Evolutionary conservation across 2,329 filamentous ascomycete genomes (phyloP).

Genomic region (Pseudogymnoascus sp.): DNA sequence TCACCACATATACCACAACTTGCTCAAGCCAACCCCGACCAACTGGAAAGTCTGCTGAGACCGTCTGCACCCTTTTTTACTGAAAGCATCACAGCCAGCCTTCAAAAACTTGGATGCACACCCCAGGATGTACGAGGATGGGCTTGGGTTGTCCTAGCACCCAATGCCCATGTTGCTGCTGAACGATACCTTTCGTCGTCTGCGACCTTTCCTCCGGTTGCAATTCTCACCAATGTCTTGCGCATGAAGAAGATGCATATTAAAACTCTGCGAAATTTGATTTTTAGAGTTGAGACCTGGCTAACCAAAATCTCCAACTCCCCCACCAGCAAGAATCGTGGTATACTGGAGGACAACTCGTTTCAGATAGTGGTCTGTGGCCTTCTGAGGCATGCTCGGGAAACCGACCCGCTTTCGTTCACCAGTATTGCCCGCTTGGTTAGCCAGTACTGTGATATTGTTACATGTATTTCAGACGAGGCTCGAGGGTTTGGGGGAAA

Average conservation of each 20-base stretch:
- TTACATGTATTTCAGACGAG: background rate
- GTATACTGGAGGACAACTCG: constrained; percentile 13
- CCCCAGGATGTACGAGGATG: constrained; percentile 23
- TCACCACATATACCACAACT: background rate
- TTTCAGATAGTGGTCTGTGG: constrained; percentile 19
- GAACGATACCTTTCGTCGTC: constrained; percentile 19
- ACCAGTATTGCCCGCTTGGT: background rate
- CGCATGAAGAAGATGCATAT: constrained; percentile 18
- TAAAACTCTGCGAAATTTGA: constrained; percentile 12
- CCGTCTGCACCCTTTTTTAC: background rate
- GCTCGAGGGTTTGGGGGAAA: background rate
- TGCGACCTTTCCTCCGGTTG: constrained; percentile 18
- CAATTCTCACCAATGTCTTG: constrained; percentile 22
- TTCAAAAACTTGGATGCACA: constrained; percentile 15
- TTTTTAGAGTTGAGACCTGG: background rate
- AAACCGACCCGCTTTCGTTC: background rate
- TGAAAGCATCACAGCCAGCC: background rate
- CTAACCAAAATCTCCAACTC: background rate
- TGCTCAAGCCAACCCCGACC: background rate
- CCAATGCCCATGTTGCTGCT: constrained; percentile 17
- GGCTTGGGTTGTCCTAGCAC: constrained; percentile 22
- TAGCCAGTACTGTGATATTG: background rate
- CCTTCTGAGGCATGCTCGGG: constrained; percentile 24
- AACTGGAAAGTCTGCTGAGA: background rate
- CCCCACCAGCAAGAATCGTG: background rate